phyloP scores from a whole-genome alignment of 148 eudicot species.

The Dysphania ambrosioides region DNA sequence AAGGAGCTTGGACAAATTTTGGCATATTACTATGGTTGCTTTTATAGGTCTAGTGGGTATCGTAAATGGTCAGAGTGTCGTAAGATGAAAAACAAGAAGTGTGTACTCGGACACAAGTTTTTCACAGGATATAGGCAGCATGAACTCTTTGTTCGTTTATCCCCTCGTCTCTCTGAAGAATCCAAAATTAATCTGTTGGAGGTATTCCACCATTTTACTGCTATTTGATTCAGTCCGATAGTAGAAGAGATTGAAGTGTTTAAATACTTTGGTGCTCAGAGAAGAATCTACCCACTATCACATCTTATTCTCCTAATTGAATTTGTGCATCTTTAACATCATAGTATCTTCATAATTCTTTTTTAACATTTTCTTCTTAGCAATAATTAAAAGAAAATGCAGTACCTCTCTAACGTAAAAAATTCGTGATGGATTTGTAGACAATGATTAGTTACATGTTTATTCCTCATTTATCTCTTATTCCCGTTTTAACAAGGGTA shows the following conservation, averaged over 20 bases:
- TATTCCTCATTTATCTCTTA: not conserved
- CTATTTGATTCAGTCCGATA: constrained; percentile 3
- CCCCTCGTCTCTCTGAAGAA: constrained; percentile 54
- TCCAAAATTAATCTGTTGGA: constrained; percentile 46
- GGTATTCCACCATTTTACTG: constrained; percentile 39
- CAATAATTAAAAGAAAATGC: not conserved
- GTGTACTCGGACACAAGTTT: constrained; percentile 57
- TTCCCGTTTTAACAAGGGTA: not conserved
- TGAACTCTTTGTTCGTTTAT: constrained; percentile 60
- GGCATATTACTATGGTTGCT: constrained; percentile 58
- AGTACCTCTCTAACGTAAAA: not conserved
- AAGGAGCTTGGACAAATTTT: constrained; percentile 52
- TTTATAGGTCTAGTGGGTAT: constrained; percentile 46
- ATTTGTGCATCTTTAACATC: not conserved
- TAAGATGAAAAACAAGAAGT: constrained; percentile 55
- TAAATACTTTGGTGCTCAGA: too few species aligned
- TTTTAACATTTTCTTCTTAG: not conserved
- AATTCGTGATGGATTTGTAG: not conserved
- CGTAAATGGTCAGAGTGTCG: constrained; percentile 65
- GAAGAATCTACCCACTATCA: too few species aligned
- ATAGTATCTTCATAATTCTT: not conserved
- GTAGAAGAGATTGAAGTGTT: not conserved
- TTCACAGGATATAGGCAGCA: constrained; percentile 74
- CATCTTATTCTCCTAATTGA: not conserved
- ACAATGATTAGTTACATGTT: not conserved